These are phyloP conservation scores for Brassica carinata DNA, from an alignment of 345 rosid genomes.

Conservation along the genomic window DNA sequence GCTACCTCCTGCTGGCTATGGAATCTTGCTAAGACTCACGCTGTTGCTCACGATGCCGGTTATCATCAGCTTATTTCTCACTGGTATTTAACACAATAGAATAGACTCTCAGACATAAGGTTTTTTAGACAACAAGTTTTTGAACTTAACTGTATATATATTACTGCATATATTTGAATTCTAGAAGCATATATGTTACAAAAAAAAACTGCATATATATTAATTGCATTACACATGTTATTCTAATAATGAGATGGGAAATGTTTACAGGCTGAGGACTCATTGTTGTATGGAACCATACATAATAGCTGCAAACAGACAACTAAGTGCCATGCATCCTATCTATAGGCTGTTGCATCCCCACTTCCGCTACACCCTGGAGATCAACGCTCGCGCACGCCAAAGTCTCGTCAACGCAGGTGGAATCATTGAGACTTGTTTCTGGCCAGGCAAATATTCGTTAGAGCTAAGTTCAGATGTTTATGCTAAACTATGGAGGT, in stretches of 20 bases:
- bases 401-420: conserved; percentile 53
- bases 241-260: neutral
- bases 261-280: conserved; percentile 60
- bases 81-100: conserved; percentile 47
- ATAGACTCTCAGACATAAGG: neutral
- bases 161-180: neutral
- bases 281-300: conserved; percentile 70
- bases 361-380: conserved; percentile 79
- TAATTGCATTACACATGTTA: neutral
- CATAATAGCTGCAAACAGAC: conserved; percentile 68
- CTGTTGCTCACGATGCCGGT: conserved; percentile 60
- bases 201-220: neutral
- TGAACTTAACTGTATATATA: neutral
- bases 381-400: conserved; percentile 75
- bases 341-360: conserved; percentile 63
- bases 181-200: too few relatives aligned
- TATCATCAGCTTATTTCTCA: conserved; percentile 74
- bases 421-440: conserved; percentile 64
- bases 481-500: conserved; percentile 42
- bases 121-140: neutral
- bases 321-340: conserved; percentile 72
- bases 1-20: conserved; percentile 67
- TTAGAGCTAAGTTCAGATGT: conserved; percentile 56
- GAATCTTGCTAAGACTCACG: conserved; percentile 78
- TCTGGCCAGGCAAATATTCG: conserved; percentile 60